Evolutionary conservation across 1,284 basidiomycete genomes (phyloP), one percentile per base, ranked within the genome.

Genomic region (Polyporus tsugae): DNA sequence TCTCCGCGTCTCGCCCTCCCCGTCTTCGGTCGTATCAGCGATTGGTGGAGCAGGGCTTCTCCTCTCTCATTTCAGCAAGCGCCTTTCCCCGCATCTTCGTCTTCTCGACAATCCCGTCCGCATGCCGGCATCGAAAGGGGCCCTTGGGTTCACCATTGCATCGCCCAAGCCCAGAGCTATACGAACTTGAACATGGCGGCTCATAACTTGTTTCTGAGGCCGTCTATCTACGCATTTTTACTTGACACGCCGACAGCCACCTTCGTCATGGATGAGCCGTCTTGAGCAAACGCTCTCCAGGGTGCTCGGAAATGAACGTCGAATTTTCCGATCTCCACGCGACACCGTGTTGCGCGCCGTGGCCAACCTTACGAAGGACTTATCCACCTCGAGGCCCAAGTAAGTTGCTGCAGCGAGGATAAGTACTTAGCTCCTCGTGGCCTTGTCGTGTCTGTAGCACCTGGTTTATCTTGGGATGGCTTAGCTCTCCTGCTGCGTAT

Each of bases 361-460:
- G 46, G 10, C 10, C 46, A 19, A 49, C 4, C 46, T 22, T 49
- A 25, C 46, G 4, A 25, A 19, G 53, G 17, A 35, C 33, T 4
- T 55, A 55, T 35, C 25, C 15, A 55, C 53, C 53, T 33, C 53
- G 29, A 55, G 25, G 33, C 29, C 13, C 2, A n/a, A 33, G 52
- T 35, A 55, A 6, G 53, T 49, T 19, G 53, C 53, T 55, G 29
- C 53, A 55, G 29, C 29, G 6, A 10, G 29, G 53, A 55, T 55
- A 55, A 55, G 29, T 55, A 15, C 52, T 55, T 55, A 55, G 6
- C 53, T 35, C 53, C 53, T 55, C 53, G 53, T 55, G 53, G 53
- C 53, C 53, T 55, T 55, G 53, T 55, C 53, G 29, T 29, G 15
- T 55, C 7, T 55, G 29, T 29, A 55, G 53, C 53, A 29, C 13